phyloP scores from a whole-genome alignment of 108 stramenopile species.

The Pseudonitzschia delicatissima region DNA sequence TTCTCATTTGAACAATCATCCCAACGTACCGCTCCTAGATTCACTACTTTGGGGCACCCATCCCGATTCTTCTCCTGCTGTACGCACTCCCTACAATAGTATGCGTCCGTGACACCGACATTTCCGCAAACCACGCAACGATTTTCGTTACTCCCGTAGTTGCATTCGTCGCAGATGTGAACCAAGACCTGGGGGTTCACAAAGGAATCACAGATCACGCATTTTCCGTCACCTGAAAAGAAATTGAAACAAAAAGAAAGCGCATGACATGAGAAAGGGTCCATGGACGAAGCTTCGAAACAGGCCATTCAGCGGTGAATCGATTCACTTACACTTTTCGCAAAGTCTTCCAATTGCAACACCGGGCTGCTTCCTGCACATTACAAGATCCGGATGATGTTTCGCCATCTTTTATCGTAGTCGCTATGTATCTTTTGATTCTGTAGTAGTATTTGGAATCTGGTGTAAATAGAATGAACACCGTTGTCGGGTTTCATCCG shows the following conservation, averaged over 20 bases:
- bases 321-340: conserved; percentile 86
- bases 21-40: conserved; percentile 74
- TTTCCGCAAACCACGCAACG: conserved; percentile 96
- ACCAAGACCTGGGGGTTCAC: conserved; percentile 89
- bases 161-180: conserved; percentile 99
- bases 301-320: background rate
- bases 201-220: conserved; percentile 97
- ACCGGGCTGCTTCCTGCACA: conserved; percentile 99
- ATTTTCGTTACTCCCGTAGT: conserved; percentile 94
- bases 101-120: conserved; percentile 96
- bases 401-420: conserved; percentile 95
- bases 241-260: conserved; percentile 2
- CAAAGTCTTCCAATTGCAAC: conserved; percentile 95
- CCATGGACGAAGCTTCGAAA: background rate
- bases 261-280: background rate
- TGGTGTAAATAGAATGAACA: too few species aligned
- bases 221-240: conserved; percentile 86
- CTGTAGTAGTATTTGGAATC: too few species aligned
- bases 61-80: conserved; percentile 96
- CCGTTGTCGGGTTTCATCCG: too few species aligned
- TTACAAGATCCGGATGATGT: conserved; percentile 97
- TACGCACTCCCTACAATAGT: conserved; percentile 98
- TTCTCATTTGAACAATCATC: too few species aligned
- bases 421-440: too few species aligned
- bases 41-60: conserved; percentile 99